Evolutionary conservation across 2,329 filamentous ascomycete species (phyloP).

Genomic region (Nectriaceae sp.): DNA sequence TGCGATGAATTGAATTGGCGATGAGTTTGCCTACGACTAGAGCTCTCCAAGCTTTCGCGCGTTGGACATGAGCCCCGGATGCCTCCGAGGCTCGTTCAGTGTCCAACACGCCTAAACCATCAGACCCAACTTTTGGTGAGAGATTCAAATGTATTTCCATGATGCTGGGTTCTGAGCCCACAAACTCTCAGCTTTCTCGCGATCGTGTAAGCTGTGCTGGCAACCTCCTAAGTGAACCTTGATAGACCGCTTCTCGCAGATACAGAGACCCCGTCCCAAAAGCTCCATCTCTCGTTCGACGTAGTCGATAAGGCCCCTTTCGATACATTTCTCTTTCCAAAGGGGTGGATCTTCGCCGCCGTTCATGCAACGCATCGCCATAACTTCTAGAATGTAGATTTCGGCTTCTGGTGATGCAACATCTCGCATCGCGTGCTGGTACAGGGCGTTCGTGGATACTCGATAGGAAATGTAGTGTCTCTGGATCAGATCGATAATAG

Average conservation of each 20-base stretch:
- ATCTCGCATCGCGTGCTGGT: neutral
- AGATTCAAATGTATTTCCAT: no score
- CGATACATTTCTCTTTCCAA: neutral
- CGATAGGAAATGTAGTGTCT: neutral
- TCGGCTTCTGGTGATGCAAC: neutral
- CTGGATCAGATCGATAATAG: neutral
- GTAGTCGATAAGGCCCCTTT: neutral
- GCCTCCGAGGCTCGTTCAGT: no score
- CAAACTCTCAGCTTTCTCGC: neutral
- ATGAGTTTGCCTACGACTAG: no score
- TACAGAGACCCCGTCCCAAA: neutral
- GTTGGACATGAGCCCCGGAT: no score
- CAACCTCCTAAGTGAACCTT: neutral
- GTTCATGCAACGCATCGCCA: slow-evolving; percentile 5
- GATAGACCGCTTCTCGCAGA: neutral
- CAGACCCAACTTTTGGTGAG: no score
- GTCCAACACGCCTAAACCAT: no score
- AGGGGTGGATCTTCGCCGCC: neutral
- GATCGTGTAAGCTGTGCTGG: neutral
- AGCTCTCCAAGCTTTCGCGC: no score
- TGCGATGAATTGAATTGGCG: no score
- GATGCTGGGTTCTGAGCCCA: no score
- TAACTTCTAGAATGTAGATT: neutral
- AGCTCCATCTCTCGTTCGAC: neutral
- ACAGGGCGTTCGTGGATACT: neutral